phyloP scores from a whole-genome alignment of 345 rosid genomes.

The Populus euphratica region DNA sequence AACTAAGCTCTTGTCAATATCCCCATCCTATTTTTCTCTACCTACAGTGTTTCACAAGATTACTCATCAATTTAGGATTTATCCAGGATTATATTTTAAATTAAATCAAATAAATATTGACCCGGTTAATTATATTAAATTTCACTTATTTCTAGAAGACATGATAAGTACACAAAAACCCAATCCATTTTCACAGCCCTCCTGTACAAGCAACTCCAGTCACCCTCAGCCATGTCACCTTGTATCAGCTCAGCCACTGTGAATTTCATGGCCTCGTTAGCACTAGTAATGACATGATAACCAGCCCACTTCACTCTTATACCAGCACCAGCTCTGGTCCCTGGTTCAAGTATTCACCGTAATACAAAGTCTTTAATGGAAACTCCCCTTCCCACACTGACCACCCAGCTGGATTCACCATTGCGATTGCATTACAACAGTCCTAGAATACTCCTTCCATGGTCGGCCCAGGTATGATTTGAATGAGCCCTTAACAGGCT shows the following conservation, averaged over 20 bases:
- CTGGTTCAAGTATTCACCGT: slow-evolving; percentile 21
- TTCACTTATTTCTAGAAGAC: too few relatives aligned
- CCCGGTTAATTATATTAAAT: too few relatives aligned
- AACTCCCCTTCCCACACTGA: slow-evolving; percentile 6
- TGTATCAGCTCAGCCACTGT: slow-evolving; percentile 21
- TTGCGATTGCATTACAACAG: slow-evolving; percentile 17
- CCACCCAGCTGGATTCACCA: slow-evolving; percentile 23
- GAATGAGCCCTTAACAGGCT: slow-evolving; percentile 8
- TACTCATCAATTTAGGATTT: too few relatives aligned
- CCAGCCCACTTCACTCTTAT: slow-evolving; percentile 20
- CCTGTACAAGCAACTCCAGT: slow-evolving; percentile 4
- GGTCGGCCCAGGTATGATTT: slow-evolving; percentile 15
- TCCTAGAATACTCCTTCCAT: slow-evolving; percentile 24
- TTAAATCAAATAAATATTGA: too few relatives aligned
- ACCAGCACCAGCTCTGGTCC: slow-evolving; percentile 23
- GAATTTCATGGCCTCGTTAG: not conserved
- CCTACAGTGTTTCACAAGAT: too few relatives aligned
- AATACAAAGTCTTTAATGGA: slow-evolving; percentile 20
- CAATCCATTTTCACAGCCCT: slow-evolving; percentile 8
- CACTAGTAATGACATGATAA: slow-evolving; percentile 6
- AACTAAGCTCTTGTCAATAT: too few relatives aligned
- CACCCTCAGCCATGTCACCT: slow-evolving; percentile 16
- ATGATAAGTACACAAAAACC: too few relatives aligned
- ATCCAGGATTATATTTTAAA: too few relatives aligned
- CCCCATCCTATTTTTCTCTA: too few relatives aligned